These are phyloP conservation scores for Nothophytophthora sp. DNA, from an alignment of 352 stramenopile genomes.

Conservation along the genomic window DNA sequence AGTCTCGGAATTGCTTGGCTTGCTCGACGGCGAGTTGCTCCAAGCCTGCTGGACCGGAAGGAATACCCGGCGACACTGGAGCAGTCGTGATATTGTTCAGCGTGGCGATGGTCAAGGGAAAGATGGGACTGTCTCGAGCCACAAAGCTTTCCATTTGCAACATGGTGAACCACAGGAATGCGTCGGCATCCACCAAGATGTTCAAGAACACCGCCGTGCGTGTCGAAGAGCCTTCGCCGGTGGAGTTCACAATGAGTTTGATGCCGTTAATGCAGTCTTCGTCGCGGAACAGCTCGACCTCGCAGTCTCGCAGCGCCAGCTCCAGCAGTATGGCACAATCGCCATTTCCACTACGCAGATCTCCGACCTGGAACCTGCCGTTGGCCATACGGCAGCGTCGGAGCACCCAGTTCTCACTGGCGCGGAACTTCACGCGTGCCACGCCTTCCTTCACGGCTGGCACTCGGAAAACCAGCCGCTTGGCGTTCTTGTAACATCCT, in stretches of 20 bases:
- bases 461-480: slow-evolving; percentile 55
- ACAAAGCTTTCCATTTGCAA: slow-evolving; percentile 54
- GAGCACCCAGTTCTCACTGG: slow-evolving; percentile 37
- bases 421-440: slow-evolving; percentile 36
- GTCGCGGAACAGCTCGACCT: slow-evolving; percentile 46
- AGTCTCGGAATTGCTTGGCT: slow-evolving; percentile 30
- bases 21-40: slow-evolving; percentile 29
- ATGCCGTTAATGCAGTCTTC: slow-evolving; percentile 50
- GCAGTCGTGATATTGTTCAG: slow-evolving; percentile 22
- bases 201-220: slow-evolving; percentile 45
- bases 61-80: slow-evolving; percentile 9
- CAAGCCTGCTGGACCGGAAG: slow-evolving; percentile 27
- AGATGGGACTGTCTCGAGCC: slow-evolving; percentile 40
- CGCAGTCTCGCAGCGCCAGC: slow-evolving; percentile 46
- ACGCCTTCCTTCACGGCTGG: slow-evolving; percentile 40
- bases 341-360: slow-evolving; percentile 4
- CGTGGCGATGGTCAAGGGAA: slow-evolving; percentile 26
- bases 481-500: slow-evolving; percentile 37
- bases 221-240: not conserved
- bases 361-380: slow-evolving; percentile 35
- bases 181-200: slow-evolving; percentile 39
- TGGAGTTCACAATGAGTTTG: slow-evolving; percentile 30
- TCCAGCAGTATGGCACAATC: slow-evolving; percentile 15
- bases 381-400: slow-evolving; percentile 34
- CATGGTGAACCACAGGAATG: slow-evolving; percentile 59